phyloP scores from a whole-genome alignment of 164 flowering plant species.

The Sedum album region DNA sequence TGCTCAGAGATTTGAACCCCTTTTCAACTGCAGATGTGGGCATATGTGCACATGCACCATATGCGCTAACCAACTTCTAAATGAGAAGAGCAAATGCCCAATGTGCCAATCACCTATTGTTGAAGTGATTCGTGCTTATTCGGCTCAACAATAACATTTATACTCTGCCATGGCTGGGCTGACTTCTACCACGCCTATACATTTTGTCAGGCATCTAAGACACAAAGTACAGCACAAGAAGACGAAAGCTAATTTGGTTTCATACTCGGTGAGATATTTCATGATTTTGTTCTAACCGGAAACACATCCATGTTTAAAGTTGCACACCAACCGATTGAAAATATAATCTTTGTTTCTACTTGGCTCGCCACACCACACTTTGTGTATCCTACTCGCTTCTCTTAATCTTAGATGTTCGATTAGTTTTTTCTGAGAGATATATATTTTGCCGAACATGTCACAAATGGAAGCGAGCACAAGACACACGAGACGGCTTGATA shows the following conservation, averaged over 20 bases:
- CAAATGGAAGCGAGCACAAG: too few relatives aligned
- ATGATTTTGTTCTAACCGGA: too few relatives aligned
- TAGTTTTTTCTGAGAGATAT: too few relatives aligned
- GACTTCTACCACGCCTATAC: neutral
- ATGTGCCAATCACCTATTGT: conserved; percentile 6
- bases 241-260: neutral
- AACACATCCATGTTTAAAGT: neutral
- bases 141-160: neutral
- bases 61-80: neutral
- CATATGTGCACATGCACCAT: conserved; percentile 5
- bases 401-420: too few relatives aligned
- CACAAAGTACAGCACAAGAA: neutral
- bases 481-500: too few relatives aligned
- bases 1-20: conserved; percentile 13
- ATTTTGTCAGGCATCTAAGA: neutral
- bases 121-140: conserved; percentile 6
- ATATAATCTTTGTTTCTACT: too few relatives aligned
- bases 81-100: conserved; percentile 1
- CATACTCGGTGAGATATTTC: neutral
- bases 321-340: neutral
- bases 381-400: too few relatives aligned
- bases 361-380: too few relatives aligned
- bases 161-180: neutral
- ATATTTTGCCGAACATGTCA: too few relatives aligned
- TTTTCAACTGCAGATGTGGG: conserved; percentile 8